These are phyloP conservation scores for Penicillium roqueforti DNA, from an alignment of 495 filamentous ascomycete species.

Conservation along the genomic window DNA sequence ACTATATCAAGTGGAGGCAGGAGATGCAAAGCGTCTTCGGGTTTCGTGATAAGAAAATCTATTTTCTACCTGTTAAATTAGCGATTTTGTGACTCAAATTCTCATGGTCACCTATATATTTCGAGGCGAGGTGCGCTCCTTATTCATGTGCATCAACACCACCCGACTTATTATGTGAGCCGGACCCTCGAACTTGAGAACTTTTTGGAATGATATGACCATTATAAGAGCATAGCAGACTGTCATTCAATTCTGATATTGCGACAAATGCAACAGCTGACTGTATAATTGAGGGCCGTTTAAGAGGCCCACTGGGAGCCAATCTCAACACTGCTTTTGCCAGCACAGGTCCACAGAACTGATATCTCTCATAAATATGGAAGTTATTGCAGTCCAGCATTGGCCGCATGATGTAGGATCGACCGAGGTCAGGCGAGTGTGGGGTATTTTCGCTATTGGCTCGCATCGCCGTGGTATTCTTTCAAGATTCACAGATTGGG, in stretches of 20 bases:
- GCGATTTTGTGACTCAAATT: too few species aligned
- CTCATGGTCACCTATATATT: too few species aligned
- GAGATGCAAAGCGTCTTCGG: constrained; percentile 11
- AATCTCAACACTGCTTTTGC: not conserved
- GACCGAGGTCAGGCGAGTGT: not conserved
- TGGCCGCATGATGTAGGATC: constrained; percentile 2
- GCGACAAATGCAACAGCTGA: too few species aligned
- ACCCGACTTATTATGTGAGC: too few species aligned
- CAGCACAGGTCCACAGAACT: not conserved
- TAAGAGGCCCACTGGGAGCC: too few species aligned
- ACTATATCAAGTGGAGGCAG: constrained; percentile 8
- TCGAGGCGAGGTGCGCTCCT: too few species aligned
- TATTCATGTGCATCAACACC: too few species aligned
- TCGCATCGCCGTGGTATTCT: not conserved
- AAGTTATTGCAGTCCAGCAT: not conserved
- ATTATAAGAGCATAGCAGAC: not conserved
- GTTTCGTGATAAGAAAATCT: not conserved
- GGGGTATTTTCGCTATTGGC: constrained; percentile 12
- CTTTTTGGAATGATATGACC: not conserved
- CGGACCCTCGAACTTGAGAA: not conserved
- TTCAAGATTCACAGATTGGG: not conserved
- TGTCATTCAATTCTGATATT: not conserved
- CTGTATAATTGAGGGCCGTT: too few species aligned
- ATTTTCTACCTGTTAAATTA: not conserved
- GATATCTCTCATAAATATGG: not conserved